Percentiles rank a stretch among this genome's conserved stretches.
These are phyloP conservation scores for Penicillium sp. DNA, from an alignment of 2,329 filamentous ascomycete species.

Conservation along the genomic window DNA sequence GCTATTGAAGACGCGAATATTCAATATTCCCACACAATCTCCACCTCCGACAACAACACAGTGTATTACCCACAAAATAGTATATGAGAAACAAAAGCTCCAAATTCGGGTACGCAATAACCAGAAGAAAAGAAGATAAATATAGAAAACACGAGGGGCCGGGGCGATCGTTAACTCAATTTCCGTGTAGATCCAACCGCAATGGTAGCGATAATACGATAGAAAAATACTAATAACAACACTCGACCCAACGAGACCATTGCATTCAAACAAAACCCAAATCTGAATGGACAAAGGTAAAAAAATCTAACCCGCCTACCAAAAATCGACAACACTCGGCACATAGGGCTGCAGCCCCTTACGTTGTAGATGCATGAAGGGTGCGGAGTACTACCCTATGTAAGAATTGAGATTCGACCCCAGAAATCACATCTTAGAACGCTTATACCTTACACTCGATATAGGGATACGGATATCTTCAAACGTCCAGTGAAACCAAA, in stretches of 20 bases:
- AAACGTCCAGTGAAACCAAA: not conserved
- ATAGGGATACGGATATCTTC: not conserved
- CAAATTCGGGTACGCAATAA: not conserved
- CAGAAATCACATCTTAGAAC: not conserved
- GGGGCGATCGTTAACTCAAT: constrained; percentile 3
- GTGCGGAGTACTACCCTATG: not conserved
- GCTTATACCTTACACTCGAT: not conserved
- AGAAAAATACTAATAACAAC: not conserved
- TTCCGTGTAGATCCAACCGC: not conserved
- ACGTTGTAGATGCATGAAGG: not conserved
- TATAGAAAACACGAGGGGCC: constrained; percentile 6
- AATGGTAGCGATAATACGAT: not conserved
- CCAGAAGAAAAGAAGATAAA: not conserved
- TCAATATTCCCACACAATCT: not conserved
- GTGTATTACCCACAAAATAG: not conserved
- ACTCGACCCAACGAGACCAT: not conserved
- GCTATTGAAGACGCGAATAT: constrained; percentile 2
- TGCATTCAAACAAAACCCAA: not conserved
- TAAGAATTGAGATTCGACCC: not conserved
- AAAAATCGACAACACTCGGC: not conserved
- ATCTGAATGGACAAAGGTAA: too few species aligned
- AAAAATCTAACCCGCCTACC: not conserved
- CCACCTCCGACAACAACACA: not conserved
- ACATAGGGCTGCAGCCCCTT: not conserved
- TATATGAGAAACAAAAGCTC: not conserved